Percentiles rank a stretch among this genome's conserved stretches.
phyloP scores from a whole-genome alignment of 352 stramenopile species.

The Phytophthora sp. region DNA sequence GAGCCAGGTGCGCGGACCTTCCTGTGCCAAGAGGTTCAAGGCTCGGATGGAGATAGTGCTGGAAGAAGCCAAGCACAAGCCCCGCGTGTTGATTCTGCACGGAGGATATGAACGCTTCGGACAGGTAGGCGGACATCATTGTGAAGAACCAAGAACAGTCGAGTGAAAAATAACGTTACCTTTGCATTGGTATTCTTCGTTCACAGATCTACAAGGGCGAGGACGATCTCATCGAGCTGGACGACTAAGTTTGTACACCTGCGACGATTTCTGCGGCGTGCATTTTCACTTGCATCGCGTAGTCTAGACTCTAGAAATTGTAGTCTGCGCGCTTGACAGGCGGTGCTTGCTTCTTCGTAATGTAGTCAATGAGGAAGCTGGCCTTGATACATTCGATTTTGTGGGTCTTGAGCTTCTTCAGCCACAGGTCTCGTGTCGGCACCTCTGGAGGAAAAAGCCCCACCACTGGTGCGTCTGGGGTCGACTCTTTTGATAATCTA shows the following conservation, averaged over 20 bases:
- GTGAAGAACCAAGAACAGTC: no score
- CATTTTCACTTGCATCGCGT: slow-evolving; percentile 2
- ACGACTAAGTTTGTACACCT: slow-evolving; percentile 14
- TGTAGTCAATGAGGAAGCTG: slow-evolving; percentile 84
- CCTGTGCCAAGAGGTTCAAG: slow-evolving; percentile 81
- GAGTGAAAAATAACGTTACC: no score
- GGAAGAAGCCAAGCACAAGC: slow-evolving; percentile 49
- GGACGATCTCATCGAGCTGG: slow-evolving; percentile 47
- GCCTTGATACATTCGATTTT: slow-evolving; percentile 80
- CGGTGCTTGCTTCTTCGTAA: slow-evolving; percentile 82
- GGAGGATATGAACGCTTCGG: slow-evolving; percentile 77
- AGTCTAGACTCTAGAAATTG: slow-evolving; percentile 39
- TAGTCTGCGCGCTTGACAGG: slow-evolving; percentile 60
- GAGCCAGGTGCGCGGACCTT: slow-evolving; percentile 83
- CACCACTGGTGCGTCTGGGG: slow-evolving; percentile 53
- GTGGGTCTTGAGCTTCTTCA: slow-evolving; percentile 73
- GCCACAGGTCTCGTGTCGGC: slow-evolving; percentile 61
- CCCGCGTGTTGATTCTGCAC: slow-evolving; percentile 68
- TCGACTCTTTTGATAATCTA: slow-evolving; percentile 37
- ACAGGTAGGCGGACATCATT: slow-evolving; percentile 49
- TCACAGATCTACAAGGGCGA: slow-evolving; percentile 57
- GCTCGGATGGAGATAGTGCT: slow-evolving; percentile 61
- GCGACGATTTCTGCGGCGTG: background rate
- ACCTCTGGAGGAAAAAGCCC: slow-evolving; percentile 63
- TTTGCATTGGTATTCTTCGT: slow-evolving; percentile 23